Conservation (phyloP, 1,284 basidiomycete genomes). For the Sanghuangporus weigelae region DNA sequence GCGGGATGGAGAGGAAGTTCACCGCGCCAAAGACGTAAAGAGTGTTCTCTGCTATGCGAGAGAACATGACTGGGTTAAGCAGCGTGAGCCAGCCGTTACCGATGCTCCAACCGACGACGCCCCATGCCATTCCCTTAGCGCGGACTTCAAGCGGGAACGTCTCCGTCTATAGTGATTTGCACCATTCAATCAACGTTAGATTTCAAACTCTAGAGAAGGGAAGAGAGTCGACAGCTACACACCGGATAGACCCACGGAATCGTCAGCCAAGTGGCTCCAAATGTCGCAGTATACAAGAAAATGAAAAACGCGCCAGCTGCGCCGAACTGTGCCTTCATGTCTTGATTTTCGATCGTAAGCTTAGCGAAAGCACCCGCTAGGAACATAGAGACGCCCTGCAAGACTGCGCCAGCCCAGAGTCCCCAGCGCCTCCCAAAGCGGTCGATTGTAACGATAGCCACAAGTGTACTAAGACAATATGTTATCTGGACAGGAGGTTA, state of each 20-base stretch:
- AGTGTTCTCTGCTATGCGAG: constrained; percentile 33
- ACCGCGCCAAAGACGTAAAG: constrained; percentile 42
- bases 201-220: constrained; percentile 19
- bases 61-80: constrained; percentile 33
- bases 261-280: constrained; percentile 54
- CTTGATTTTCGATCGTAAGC: constrained; percentile 38
- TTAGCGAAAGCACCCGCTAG: constrained; percentile 42
- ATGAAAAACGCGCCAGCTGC: constrained; percentile 45
- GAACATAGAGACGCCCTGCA: constrained; percentile 34
- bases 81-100: constrained; percentile 38
- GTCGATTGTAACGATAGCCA: constrained; percentile 43
- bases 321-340: constrained; percentile 38
- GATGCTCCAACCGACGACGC: constrained; percentile 49
- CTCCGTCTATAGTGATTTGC: constrained; percentile 31
- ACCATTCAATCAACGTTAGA: no score
- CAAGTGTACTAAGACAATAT: constrained; percentile 40
- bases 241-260: constrained; percentile 45
- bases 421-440: constrained; percentile 43
- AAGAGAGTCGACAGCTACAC: neutral
- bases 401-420: constrained; percentile 40
- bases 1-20: constrained; percentile 43
- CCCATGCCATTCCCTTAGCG: constrained; percentile 50
- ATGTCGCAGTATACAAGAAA: constrained; percentile 42
- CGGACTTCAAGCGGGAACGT: constrained; percentile 63
- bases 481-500: constrained; percentile 30